Percentiles rank a stretch among this genome's conserved stretches.
phyloP scores from a whole-genome alignment of 2,329 filamentous ascomycete genomes.

The Penicillium crustosum region DNA sequence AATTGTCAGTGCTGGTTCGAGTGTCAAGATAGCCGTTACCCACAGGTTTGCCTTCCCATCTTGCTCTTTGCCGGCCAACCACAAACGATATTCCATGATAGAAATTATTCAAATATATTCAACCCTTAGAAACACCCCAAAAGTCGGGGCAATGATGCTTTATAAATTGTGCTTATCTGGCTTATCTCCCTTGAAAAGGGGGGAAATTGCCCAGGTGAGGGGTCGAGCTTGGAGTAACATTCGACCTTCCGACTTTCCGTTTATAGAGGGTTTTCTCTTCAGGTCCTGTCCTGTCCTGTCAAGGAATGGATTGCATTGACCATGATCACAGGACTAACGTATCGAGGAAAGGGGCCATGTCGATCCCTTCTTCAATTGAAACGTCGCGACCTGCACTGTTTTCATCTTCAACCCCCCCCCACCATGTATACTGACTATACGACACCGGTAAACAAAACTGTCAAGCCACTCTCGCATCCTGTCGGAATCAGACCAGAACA shows the following conservation, averaged over 20 bases:
- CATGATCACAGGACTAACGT: neutral
- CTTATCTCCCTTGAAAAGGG: neutral
- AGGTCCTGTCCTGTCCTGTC: too few relatives aligned
- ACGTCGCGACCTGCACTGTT: neutral
- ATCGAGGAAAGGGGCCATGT: too few relatives aligned
- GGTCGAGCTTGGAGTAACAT: neutral
- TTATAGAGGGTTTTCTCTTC: neutral
- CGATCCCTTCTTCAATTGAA: too few relatives aligned
- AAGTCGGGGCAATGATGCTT: neutral
- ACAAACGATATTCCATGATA: constrained; percentile 15
- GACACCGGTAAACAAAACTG: neutral
- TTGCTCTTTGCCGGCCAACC: constrained; percentile 20
- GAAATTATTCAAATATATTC: neutral
- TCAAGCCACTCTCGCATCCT: constrained; percentile 2
- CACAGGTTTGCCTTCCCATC: constrained; percentile 15
- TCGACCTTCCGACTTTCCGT: neutral
- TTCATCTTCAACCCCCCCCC: neutral
- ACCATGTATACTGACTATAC: neutral
- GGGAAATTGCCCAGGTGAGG: neutral
- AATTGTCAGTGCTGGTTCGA: neutral
- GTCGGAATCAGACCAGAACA: constrained; percentile 28
- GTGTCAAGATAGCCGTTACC: neutral
- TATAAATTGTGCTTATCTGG: constrained; percentile 1
- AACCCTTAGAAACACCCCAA: too few relatives aligned
- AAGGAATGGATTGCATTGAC: neutral